These are phyloP conservation scores for Suhomyces kilbournensis DNA, from an alignment of 805 yeast species.

Conservation along the genomic window DNA sequence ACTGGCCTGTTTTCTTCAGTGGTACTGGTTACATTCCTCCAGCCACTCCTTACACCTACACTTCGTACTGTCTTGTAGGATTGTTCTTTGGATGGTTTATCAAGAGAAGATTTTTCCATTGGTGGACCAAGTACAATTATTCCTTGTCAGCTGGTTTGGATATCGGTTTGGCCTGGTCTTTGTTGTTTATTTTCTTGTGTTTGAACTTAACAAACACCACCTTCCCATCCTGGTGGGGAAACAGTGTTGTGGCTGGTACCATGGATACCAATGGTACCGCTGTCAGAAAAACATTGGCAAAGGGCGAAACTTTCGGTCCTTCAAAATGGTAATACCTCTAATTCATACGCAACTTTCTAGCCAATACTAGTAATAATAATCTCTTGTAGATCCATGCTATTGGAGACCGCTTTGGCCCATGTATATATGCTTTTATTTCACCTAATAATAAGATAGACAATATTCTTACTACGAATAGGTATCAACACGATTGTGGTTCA, in stretches of 20 bases:
- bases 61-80: conserved; percentile 45
- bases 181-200: conserved; percentile 26
- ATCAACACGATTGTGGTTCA: too few species aligned
- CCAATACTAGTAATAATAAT: background rate
- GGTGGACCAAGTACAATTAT: conserved; percentile 46
- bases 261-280: conserved; percentile 37
- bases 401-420: background rate
- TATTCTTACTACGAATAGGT: too few species aligned
- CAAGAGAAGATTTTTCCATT: conserved; percentile 41
- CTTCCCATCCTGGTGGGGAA: conserved; percentile 66
- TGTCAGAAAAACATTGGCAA: conserved; percentile 26
- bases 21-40: conserved; percentile 68
- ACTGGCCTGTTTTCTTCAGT: conserved; percentile 42
- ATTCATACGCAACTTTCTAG: background rate
- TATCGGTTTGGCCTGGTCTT: conserved; percentile 37
- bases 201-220: conserved; percentile 13
- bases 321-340: conserved; percentile 38
- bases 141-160: conserved; percentile 45
- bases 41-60: conserved; percentile 67
- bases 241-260: conserved; percentile 38
- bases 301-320: conserved; percentile 50
- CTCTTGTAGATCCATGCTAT: background rate
- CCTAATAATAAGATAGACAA: background rate
- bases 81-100: conserved; percentile 36
- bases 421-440: background rate